phyloP scores from a whole-genome alignment of 208 protist genomes.

The Leishmania arabica region DNA sequence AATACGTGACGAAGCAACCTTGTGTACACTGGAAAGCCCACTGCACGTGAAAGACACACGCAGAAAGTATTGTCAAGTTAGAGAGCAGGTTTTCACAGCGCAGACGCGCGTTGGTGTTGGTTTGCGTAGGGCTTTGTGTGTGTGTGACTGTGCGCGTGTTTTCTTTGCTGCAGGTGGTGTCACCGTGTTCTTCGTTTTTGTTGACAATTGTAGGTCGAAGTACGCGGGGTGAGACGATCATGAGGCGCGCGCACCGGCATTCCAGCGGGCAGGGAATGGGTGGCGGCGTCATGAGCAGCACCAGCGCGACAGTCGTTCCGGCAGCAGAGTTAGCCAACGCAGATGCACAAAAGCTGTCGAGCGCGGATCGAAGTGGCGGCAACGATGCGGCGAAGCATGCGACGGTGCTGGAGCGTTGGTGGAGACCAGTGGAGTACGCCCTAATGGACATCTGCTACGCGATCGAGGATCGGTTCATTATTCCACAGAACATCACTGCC shows the following conservation, averaged over 20 bases:
- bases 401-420: neutral
- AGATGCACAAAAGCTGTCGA: neutral
- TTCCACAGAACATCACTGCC: conserved; percentile 12
- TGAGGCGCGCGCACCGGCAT: conserved; percentile 8
- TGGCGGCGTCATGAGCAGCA: neutral
- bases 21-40: neutral
- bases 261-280: neutral
- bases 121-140: neutral
- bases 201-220: neutral
- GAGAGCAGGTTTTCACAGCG: neutral
- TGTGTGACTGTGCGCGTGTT: neutral
- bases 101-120: too few relatives aligned
- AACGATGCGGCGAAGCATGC: neutral
- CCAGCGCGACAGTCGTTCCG: neutral
- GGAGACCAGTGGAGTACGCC: neutral
- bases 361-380: neutral
- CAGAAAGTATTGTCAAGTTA: neutral
- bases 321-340: neutral
- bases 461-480: conserved; percentile 29
- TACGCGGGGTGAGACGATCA: neutral
- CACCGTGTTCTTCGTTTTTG: neutral
- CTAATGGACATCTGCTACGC: conserved; percentile 15
- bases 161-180: neutral
- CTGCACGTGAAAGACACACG: neutral
- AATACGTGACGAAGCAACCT: neutral